Evolutionary conservation across 2,329 filamentous ascomycete genomes (phyloP), one percentile per base, ranked within the genome.

Genomic region (Gnomoniopsis smithogilvyi): DNA sequence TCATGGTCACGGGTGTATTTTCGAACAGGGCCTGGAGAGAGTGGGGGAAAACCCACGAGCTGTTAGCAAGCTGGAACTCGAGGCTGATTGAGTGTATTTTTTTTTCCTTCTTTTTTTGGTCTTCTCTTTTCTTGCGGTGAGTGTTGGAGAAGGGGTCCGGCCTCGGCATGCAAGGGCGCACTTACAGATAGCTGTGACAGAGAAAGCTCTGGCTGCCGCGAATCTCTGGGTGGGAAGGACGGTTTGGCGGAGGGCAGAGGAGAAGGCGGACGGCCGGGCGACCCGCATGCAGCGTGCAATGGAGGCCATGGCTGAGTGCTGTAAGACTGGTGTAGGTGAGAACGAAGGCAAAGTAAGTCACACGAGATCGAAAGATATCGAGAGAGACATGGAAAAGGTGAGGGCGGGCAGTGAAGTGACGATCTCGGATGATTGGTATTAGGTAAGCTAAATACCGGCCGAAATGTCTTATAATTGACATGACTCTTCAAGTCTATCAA

Each of bases 1-100:
- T 99, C 95, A 81, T 99, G 95, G 72, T 97, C 94, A 74, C 93
- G 89, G 65, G 95, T 97, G 82, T 96, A 99, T 74, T 88, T 91
- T 78, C 95, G 94, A 64, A 84, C 78, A 57, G 81, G 78, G 69
- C 77, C 87, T 90, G 64, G 38, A 6, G 22, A 24, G 15, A 41
- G 33, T n/a, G n/a, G n/a, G n/a, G n/a, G n/a, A n/a, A 34, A 17
- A n/a, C 8, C 46, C 14, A 22, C 30, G 45, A 33, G 45, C 41
- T 22, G 41, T 36, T 43, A 45, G 41, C 41, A 12, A 21, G 41
- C n/a, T n/a, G n/a, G n/a, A n/a, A n/a, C n/a, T n/a, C n/a, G n/a
- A n/a, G n/a, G n/a, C n/a, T n/a, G n/a, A n/a, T n/a, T n/a, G n/a
- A n/a, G n/a, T n/a, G n/a, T n/a, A n/a, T n/a, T n/a, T n/a, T n/a